phyloP scores from a whole-genome alignment of 441 rosid species.

The Populus hybrid region DNA sequence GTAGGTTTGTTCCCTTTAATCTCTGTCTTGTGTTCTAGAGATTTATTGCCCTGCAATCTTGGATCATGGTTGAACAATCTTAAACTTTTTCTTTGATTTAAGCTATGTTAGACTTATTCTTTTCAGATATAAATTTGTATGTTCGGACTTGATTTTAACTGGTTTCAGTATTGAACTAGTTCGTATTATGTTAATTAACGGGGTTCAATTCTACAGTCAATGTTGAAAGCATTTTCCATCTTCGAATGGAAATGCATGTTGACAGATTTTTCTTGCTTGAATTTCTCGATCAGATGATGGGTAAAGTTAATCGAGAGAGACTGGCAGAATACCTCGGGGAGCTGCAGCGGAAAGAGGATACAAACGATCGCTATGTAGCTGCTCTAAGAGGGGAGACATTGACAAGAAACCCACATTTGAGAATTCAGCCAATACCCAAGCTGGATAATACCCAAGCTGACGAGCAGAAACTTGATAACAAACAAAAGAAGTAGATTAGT shows the following conservation, averaged over 20 bases:
- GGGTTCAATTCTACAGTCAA: neutral
- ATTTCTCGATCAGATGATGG: conserved; percentile 71
- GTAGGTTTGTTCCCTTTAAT: no score
- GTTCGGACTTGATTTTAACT: neutral
- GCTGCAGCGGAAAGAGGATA: conserved; percentile 83
- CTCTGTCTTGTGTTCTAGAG: no score
- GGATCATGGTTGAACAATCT: neutral
- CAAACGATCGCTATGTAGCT: conserved; percentile 89
- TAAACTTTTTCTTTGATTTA: neutral
- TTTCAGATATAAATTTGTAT: neutral
- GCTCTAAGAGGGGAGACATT: conserved; percentile 88
- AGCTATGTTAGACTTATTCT: neutral
- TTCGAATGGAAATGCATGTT: neutral
- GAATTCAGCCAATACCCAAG: conserved; percentile 72
- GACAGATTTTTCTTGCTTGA: conserved; percentile 13
- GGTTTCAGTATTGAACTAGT: neutral
- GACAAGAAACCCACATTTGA: conserved; percentile 77
- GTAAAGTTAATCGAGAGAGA: conserved; percentile 79
- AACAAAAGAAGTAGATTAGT: conserved; percentile 26
- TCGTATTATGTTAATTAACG: neutral
- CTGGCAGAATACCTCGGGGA: conserved; percentile 90
- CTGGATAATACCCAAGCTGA: conserved; percentile 25
- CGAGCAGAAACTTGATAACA: conserved; percentile 22
- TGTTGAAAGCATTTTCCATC: neutral
- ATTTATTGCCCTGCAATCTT: neutral